Evolutionary conservation across 352 stramenopile species (phyloP).

Genomic region (Globisporangium polare): DNA sequence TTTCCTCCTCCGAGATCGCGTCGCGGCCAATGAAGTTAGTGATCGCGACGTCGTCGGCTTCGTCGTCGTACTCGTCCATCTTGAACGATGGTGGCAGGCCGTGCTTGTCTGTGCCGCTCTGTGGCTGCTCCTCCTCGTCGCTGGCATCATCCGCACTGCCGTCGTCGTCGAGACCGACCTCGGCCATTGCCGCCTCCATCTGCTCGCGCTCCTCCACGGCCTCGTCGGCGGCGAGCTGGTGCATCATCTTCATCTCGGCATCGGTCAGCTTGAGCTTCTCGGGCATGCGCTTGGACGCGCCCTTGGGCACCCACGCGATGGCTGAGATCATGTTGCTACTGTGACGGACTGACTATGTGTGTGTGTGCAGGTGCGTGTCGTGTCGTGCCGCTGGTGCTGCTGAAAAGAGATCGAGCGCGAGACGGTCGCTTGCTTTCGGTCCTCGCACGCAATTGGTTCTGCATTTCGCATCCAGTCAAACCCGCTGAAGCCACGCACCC

Average conservation of each 20-base stretch:
- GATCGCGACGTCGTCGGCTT: conserved; percentile 79
- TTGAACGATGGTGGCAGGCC: conserved; percentile 68
- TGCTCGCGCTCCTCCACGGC: conserved; percentile 54
- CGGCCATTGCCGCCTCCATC: conserved; percentile 49
- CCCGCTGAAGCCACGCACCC: conserved; percentile 6
- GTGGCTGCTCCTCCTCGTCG: conserved; percentile 16
- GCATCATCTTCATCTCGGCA: conserved; percentile 79
- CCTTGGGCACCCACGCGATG: conserved; percentile 53
- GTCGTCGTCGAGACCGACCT: conserved; percentile 43
- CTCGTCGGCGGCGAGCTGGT: conserved; percentile 68
- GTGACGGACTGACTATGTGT: conserved; percentile 4
- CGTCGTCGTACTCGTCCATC: conserved; percentile 88
- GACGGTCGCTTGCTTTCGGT: conserved; percentile 6
- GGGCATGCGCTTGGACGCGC: conserved; percentile 56
- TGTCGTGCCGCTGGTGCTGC: background rate
- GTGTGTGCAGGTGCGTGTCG: too few species aligned
- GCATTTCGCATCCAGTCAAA: conserved; percentile 17
- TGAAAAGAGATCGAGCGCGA: background rate
- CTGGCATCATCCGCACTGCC: conserved; percentile 5
- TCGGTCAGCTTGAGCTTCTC: conserved; percentile 87
- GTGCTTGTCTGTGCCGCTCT: conserved; percentile 32
- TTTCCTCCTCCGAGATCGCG: conserved; percentile 19
- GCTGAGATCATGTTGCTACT: conserved; percentile 45
- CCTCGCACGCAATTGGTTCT: conserved; percentile 16
- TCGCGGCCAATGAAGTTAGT: conserved; percentile 69